phyloP scores from a whole-genome alignment of 306 rosid genomes.

The Parietaria judaica region DNA sequence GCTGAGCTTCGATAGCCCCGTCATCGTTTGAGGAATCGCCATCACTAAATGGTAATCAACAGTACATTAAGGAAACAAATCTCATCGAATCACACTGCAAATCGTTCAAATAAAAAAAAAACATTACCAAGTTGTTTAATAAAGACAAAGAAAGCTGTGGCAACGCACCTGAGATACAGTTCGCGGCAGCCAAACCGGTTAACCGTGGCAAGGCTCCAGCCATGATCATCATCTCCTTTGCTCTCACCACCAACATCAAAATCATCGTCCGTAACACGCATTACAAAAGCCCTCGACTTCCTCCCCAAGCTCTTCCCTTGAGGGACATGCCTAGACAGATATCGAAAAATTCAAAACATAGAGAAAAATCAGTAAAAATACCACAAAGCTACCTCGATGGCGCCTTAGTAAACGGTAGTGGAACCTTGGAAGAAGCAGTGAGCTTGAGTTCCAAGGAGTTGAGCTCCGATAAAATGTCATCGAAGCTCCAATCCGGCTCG shows the following conservation, averaged over 20 bases:
- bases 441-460: conserved; percentile 51
- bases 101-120: not conserved
- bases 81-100: not conserved
- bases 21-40: conserved; percentile 50
- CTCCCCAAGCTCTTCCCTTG: conserved; percentile 25
- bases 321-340: conserved; percentile 12
- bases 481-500: conserved; percentile 71
- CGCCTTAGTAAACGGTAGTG: conserved; percentile 30
- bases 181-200: conserved; percentile 47
- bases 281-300: conserved; percentile 37
- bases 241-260: conserved; percentile 24
- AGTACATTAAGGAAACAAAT: conserved; percentile 8
- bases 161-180: conserved; percentile 47
- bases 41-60: conserved; percentile 32
- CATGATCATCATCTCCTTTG: conserved; percentile 31
- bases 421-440: conserved; percentile 26
- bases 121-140: not conserved
- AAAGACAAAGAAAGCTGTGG: not conserved
- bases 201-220: conserved; percentile 18
- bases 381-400: conserved; percentile 31
- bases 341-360: conserved; percentile 10
- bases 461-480: conserved; percentile 53
- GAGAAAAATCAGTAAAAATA: not conserved
- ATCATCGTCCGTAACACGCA: conserved; percentile 55
- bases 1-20: conserved; percentile 32